phyloP scores from a whole-genome alignment of 2,329 filamentous ascomycete species.

The Colletotrichum sp. region DNA sequence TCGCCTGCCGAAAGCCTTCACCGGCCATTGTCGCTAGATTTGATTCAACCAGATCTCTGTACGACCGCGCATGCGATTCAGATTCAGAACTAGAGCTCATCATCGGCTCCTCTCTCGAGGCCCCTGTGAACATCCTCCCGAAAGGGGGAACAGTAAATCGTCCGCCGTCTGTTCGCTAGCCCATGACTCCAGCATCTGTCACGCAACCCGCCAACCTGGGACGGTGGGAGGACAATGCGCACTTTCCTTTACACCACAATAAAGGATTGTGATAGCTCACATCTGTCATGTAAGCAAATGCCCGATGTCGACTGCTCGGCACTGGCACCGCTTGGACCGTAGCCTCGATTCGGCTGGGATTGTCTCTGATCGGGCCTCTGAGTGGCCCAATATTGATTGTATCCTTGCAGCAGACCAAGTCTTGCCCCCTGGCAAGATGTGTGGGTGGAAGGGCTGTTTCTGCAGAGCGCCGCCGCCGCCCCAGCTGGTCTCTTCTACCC shows the following conservation, averaged over 20 bases:
- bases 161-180: neutral
- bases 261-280: neutral
- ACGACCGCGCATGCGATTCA: neutral
- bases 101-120: neutral
- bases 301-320: neutral
- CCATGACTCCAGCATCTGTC: neutral
- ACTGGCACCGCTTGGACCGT: neutral
- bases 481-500: neutral
- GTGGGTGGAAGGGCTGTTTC: neutral
- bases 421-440: conserved; percentile 4
- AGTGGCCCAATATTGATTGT: conserved; percentile 11
- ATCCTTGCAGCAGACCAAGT: conserved; percentile 12
- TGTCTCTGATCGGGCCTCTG: conserved; percentile 9
- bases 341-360: neutral
- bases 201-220: conserved; percentile 1
- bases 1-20: neutral
- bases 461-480: neutral
- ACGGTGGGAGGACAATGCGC: neutral
- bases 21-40: neutral
- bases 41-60: conserved; percentile 8
- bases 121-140: neutral
- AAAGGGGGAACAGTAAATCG: neutral
- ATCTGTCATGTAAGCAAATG: neutral
- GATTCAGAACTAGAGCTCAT: neutral
- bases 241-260: neutral